phyloP scores from a whole-genome alignment of 1,284 basidiomycete species.

The Marasmius tenuissimus region DNA sequence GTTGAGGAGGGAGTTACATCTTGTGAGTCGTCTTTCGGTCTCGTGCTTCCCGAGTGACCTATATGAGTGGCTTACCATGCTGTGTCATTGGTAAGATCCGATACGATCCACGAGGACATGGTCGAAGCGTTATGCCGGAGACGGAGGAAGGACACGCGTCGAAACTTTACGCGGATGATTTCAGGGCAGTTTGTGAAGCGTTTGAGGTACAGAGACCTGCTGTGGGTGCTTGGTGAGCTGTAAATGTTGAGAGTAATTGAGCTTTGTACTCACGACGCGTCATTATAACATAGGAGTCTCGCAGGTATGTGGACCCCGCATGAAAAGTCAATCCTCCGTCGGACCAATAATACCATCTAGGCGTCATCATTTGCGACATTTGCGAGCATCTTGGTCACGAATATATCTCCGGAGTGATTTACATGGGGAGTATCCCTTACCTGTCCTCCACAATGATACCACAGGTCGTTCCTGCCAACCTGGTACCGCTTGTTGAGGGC shows the following conservation, averaged over 20 bases:
- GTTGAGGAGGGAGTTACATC: conserved; percentile 26
- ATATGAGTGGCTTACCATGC: neutral
- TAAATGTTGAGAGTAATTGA: neutral
- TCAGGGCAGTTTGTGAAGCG: conserved; percentile 21
- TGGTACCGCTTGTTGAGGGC: neutral
- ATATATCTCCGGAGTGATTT: conserved; percentile 8
- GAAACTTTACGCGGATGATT: conserved; percentile 25
- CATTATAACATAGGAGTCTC: neutral
- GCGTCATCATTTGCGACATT: conserved; percentile 10
- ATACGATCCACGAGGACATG: conserved; percentile 33
- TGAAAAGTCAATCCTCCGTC: neutral
- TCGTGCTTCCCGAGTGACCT: neutral
- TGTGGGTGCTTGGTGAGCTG: conserved; percentile 25
- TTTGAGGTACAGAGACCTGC: conserved; percentile 24
- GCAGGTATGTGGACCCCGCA: neutral
- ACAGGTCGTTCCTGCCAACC: neutral
- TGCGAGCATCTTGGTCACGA: conserved; percentile 12
- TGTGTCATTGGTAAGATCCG: conserved; percentile 21
- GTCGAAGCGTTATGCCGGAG: conserved; percentile 23
- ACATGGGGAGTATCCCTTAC: conserved; percentile 4
- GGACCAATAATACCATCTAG: neutral
- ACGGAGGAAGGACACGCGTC: conserved; percentile 19
- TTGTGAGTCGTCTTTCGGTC: conserved; percentile 19
- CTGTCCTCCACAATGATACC: neutral
- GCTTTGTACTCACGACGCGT: neutral